Conservation (phyloP, 2,329 filamentous ascomycete genomes). For the Escovopsis sp. region DNA sequence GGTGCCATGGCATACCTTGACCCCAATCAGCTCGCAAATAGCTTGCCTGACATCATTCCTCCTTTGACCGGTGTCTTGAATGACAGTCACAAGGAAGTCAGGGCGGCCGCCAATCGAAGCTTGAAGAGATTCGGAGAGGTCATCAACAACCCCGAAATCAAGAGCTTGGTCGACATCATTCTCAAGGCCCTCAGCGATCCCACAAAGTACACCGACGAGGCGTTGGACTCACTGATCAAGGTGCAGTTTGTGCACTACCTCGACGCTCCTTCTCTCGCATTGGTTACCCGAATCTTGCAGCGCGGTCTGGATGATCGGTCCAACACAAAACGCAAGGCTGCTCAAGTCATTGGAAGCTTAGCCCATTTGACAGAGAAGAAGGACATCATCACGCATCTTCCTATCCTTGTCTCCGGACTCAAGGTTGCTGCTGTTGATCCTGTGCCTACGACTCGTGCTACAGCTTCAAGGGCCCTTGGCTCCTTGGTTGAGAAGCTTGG, state of each 20-base stretch:
- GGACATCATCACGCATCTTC: conserved; percentile 79
- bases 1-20: conserved; percentile 98
- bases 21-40: conserved; percentile 82
- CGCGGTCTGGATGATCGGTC: conserved; percentile 83
- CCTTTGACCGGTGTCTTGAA: conserved; percentile 88
- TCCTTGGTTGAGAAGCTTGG: conserved; percentile 97
- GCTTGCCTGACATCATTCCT: conserved; percentile 90
- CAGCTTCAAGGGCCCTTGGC: conserved; percentile 86
- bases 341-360: conserved; percentile 94
- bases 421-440: conserved; percentile 86
- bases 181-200: conserved; percentile 95
- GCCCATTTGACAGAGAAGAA: conserved; percentile 94
- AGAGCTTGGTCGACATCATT: conserved; percentile 76
- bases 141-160: conserved; percentile 95
- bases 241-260: conserved; percentile 97
- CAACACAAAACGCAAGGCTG: conserved; percentile 87
- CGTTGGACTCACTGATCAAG: conserved; percentile 86
- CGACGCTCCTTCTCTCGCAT: conserved; percentile 87
- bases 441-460: conserved; percentile 89
- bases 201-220: conserved; percentile 92
- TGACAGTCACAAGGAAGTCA: conserved; percentile 96
- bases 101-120: conserved; percentile 81
- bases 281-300: conserved; percentile 90
- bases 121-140: conserved; percentile 97
- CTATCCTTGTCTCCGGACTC: conserved; percentile 80